Percentiles rank a stretch among this genome's conserved stretches.
phyloP scores from a whole-genome alignment of 345 rosid species.

The Stellera chamaejasme region DNA sequence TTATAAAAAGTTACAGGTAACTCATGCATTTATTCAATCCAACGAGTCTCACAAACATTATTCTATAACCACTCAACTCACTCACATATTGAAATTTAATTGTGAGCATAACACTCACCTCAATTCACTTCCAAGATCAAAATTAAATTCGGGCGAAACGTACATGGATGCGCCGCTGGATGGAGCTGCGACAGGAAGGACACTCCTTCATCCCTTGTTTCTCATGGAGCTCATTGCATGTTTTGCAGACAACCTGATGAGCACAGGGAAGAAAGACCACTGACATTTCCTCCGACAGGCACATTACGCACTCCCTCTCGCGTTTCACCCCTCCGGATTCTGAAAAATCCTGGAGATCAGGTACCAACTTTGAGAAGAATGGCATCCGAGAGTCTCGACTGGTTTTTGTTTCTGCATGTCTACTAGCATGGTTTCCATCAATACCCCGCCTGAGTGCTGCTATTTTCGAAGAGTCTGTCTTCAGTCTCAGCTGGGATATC shows the following conservation, averaged over 20 bases:
- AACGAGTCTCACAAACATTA: slow-evolving; percentile 28
- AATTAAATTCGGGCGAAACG: slow-evolving; percentile 32
- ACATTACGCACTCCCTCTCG: slow-evolving; percentile 93
- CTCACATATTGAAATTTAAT: slow-evolving; percentile 17
- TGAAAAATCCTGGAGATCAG: slow-evolving; percentile 23
- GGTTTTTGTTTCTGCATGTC: slow-evolving; percentile 19
- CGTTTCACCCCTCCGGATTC: slow-evolving; percentile 47
- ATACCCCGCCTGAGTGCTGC: slow-evolving; percentile 61
- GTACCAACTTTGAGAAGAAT: slow-evolving; percentile 21
- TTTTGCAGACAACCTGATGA: slow-evolving; percentile 47
- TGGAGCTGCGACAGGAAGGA: slow-evolving; percentile 50
- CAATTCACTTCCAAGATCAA: slow-evolving; percentile 16
- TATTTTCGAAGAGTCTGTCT: slow-evolving; percentile 50
- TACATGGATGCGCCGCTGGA: slow-evolving; percentile 37
- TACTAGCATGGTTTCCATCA: slow-evolving; percentile 43
- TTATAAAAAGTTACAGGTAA: slow-evolving; percentile 7
- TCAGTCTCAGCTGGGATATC: slow-evolving; percentile 53
- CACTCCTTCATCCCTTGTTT: slow-evolving; percentile 49
- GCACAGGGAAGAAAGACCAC: slow-evolving; percentile 66
- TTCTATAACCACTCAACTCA: slow-evolving; percentile 26
- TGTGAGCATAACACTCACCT: slow-evolving; percentile 31
- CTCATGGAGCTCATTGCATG: slow-evolving; percentile 50
- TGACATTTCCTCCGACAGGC: slow-evolving; percentile 55
- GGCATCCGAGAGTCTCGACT: slow-evolving; percentile 19
- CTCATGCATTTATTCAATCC: slow-evolving; percentile 28